Percentiles rank a stretch among this genome's conserved stretches.
phyloP scores from a whole-genome alignment of 2,329 filamentous ascomycete species.

The Tothia fuscella region DNA sequence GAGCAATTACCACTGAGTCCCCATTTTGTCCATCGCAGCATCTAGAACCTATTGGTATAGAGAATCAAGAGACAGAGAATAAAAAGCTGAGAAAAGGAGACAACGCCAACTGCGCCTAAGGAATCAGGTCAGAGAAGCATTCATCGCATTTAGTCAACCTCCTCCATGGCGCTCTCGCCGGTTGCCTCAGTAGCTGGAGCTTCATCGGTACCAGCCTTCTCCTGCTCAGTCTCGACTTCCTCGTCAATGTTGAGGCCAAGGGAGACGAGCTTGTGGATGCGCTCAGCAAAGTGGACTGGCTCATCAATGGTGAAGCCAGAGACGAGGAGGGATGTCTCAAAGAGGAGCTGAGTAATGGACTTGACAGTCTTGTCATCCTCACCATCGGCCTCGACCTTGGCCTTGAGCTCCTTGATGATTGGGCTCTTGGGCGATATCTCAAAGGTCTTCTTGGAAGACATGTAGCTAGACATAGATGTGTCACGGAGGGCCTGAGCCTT shows the following conservation, averaged over 20 bases:
- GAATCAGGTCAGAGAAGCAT: neutral
- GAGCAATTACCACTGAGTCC: no score
- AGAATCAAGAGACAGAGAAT: neutral
- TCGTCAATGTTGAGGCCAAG: slow-evolving; percentile 96
- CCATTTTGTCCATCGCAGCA: no score
- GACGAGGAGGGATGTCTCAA: slow-evolving; percentile 96
- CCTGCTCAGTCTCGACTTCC: slow-evolving; percentile 59
- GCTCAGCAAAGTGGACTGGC: slow-evolving; percentile 93
- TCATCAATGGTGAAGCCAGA: slow-evolving; percentile 99
- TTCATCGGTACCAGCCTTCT: slow-evolving; percentile 38
- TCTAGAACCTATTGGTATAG: no score
- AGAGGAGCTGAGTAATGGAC: slow-evolving; percentile 95
- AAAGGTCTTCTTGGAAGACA: slow-evolving; percentile 99
- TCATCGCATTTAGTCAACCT: slow-evolving; percentile 70
- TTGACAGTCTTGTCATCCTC: slow-evolving; percentile 99
- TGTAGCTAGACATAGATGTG: slow-evolving; percentile 99
- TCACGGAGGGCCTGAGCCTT: slow-evolving; percentile 99
- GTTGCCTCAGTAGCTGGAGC: slow-evolving; percentile 50
- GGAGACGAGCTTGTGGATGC: slow-evolving; percentile 99
- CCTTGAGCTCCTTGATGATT: slow-evolving; percentile 98
- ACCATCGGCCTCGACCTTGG: slow-evolving; percentile 94
- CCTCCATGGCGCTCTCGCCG: slow-evolving; percentile 96
- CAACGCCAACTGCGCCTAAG: slow-evolving; percentile 6
- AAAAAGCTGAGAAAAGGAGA: neutral
- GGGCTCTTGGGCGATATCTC: slow-evolving; percentile 98